Conservation (phyloP, 2,329 filamentous ascomycete genomes). For the Dothideomycetidae sp. region DNA sequence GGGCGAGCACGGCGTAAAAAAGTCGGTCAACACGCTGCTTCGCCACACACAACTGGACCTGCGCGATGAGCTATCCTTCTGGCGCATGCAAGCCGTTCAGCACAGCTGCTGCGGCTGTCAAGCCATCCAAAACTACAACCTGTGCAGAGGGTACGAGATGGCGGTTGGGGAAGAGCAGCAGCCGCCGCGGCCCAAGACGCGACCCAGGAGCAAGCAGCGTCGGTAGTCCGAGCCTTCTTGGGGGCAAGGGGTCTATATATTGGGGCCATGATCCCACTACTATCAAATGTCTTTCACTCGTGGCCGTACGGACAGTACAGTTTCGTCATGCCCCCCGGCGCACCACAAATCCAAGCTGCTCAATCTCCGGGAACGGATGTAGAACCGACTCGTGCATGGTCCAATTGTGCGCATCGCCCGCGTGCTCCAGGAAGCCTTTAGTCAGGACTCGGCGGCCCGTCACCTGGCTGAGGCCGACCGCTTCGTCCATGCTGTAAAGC, state of each 20-base stretch:
- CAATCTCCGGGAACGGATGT: not conserved
- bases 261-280: too few species aligned
- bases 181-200: too few species aligned
- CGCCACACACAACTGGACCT: conserved; percentile 18
- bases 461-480: not conserved
- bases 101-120: conserved; percentile 19
- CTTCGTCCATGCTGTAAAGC: not conserved
- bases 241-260: too few species aligned
- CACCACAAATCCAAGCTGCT: not conserved
- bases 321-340: too few species aligned
- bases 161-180: too few species aligned
- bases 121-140: conserved; percentile 19
- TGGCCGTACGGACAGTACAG: too few species aligned
- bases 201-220: too few species aligned
- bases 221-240: too few species aligned
- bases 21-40: conserved; percentile 19
- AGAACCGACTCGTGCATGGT: not conserved
- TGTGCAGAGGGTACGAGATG: conserved; percentile 14
- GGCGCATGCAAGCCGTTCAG: conserved; percentile 18
- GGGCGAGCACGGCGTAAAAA: too few species aligned
- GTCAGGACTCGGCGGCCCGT: not conserved
- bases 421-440: not conserved
- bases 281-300: too few species aligned
- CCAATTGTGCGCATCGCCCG: not conserved
- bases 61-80: conserved; percentile 18